Evolutionary conservation across 805 yeast species (phyloP), one percentile per base, ranked within the genome.

Genomic region (Myxozyma melibiosi): DNA sequence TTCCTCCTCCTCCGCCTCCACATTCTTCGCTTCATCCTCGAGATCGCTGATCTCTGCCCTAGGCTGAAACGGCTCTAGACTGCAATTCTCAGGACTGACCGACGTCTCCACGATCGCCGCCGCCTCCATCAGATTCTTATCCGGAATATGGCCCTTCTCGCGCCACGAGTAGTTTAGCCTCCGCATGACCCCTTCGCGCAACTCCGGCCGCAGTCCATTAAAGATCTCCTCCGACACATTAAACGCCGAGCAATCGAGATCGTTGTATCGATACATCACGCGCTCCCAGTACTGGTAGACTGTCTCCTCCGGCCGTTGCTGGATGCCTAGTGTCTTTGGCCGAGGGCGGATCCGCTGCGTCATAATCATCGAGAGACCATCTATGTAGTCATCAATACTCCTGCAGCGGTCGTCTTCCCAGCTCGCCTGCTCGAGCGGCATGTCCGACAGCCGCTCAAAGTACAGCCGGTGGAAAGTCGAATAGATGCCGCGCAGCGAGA

Each of bases 21-120:
- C 8, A 35, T 16, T 2, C 22, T 16, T 8, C 16, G 13, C 16
- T 25, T 38, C 27, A 2, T 18, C 42, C n/a, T 45, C 50, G 6
- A 34, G 33, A 6, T 45, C 50, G 22, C 50, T 33, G 18, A 33
- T 45, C 13, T 45, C 50, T 18, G 16, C 28, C 22, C 50, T 24
- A 3, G 50, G 50, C n/a, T 35, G 22, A 14, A 45, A 31, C 13
- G 37, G 7, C 1, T 25, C 30, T 20, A 45, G 20, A 45, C 50
- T 45, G n/a, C 50, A 45, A 22, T 45, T 20, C 25, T 33, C 50
- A 28, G 50, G 50, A 22, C 33, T 8, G 9, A 45, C 31, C 20
- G 50, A 45, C 24, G 28, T 45, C 37, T 45, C 50, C 16, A 45
- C 50, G 13, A 45, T 45, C 14, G 50, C 50, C 16, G 50, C 50